phyloP scores from a whole-genome alignment of 805 yeast genomes.

The Ogataea henricii region DNA sequence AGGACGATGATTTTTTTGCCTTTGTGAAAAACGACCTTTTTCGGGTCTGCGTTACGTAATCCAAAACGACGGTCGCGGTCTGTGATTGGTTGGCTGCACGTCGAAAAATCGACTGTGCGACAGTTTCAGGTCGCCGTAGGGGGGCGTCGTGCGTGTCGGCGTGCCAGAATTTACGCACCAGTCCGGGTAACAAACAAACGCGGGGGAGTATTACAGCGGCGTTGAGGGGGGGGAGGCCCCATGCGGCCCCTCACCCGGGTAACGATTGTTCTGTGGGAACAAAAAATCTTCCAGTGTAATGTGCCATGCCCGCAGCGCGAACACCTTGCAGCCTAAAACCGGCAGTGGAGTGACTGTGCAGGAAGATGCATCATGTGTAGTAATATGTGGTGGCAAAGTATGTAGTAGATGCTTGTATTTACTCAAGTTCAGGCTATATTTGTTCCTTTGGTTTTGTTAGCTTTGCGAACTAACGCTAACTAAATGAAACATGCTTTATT shows the following conservation, averaged over 20 bases:
- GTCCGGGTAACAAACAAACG: slow-evolving; percentile 5
- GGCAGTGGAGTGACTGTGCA: background rate
- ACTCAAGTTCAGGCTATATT: background rate
- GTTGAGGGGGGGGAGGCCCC: slow-evolving; percentile 2
- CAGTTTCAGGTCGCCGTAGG: slow-evolving; percentile 9
- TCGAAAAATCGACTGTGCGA: slow-evolving; percentile 7
- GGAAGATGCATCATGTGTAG: background rate
- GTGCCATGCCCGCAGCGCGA: slow-evolving; percentile 1
- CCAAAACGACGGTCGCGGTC: background rate
- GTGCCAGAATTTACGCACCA: slow-evolving; percentile 5
- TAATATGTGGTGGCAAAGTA: slow-evolving; percentile 4
- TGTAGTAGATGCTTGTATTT: background rate
- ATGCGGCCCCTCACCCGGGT: slow-evolving; percentile 7
- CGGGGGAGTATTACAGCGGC: background rate
- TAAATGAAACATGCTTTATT: background rate
- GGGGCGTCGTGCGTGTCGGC: slow-evolving; percentile 11
- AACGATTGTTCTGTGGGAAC: background rate
- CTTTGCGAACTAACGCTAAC: background rate
- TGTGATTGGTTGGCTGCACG: slow-evolving; percentile 8
- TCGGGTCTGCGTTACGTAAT: slow-evolving; percentile 6
- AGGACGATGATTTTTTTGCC: slow-evolving; percentile 19
- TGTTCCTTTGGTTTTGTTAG: background rate
- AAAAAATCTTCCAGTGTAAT: background rate
- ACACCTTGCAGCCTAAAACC: background rate
- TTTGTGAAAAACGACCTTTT: slow-evolving; percentile 13